Conservation (phyloP, 2,329 filamentous ascomycete species). For the Botryotinia narcissicola region DNA sequence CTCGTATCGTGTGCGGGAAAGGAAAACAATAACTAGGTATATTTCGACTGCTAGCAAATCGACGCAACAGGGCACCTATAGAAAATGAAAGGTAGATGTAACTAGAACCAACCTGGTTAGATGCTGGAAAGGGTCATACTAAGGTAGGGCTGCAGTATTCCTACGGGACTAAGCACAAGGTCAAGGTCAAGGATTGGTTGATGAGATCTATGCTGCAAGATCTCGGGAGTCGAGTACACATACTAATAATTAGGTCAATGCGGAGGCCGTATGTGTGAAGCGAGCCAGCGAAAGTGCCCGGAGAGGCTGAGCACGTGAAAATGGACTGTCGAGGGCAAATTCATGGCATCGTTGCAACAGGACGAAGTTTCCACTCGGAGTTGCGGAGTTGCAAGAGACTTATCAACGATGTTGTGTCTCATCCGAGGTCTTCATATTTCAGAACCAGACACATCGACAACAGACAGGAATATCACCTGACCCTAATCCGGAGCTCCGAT, state of each 20-base stretch:
- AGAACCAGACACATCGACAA: neutral
- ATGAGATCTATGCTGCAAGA: conserved; percentile 2
- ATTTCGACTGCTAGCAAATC: neutral
- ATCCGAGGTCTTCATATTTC: neutral
- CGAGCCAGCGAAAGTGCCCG: neutral
- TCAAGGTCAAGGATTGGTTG: neutral
- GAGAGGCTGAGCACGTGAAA: neutral
- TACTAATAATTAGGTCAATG: neutral
- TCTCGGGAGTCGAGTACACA: conserved; percentile 5
- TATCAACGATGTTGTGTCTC: neutral
- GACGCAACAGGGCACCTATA: neutral
- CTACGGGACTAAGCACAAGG: neutral
- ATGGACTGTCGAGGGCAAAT: neutral
- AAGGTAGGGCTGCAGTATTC: conserved; percentile 1
- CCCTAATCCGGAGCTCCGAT: neutral
- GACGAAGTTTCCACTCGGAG: neutral
- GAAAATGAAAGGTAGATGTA: neutral
- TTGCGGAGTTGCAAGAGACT: neutral
- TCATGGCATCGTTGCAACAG: neutral
- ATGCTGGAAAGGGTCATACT: neutral
- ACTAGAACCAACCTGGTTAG: conserved; percentile 8
- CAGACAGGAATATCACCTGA: neutral
- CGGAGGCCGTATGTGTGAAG: neutral
- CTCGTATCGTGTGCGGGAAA: neutral
- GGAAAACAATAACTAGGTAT: neutral